Evolutionary conservation across 148 eudicot species (phyloP).

Genomic region (Dianthus caryophyllus): DNA sequence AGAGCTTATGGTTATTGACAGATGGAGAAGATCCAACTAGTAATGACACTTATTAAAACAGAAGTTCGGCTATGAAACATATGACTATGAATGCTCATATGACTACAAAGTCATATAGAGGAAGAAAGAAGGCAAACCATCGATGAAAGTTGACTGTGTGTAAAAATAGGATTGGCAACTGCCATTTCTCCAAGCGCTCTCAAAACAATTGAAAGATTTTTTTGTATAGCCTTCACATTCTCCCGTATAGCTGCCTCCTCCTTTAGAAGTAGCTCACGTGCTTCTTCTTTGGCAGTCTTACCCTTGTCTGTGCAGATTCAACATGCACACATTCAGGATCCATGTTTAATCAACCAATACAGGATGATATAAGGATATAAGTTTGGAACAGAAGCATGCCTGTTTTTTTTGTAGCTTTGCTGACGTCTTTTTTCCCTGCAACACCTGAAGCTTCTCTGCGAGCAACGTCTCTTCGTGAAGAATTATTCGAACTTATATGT

Average conservation of each 20-base stretch:
- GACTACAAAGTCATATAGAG: not conserved
- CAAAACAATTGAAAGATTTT: conserved; percentile 61
- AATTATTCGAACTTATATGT: conserved; percentile 46
- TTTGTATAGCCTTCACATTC: conserved; percentile 60
- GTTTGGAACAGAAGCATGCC: conserved; percentile 33
- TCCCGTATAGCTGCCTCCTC: conserved; percentile 71
- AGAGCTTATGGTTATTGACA: not conserved
- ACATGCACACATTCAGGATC: conserved; percentile 6
- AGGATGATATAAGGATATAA: not conserved
- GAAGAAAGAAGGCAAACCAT: conserved; percentile 53
- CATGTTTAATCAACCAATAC: not conserved
- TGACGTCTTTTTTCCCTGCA: conserved; percentile 59
- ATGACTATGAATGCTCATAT: not conserved
- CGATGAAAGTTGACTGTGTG: conserved; percentile 91
- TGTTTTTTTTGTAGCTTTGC: conserved; percentile 56
- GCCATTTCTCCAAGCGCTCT: conserved; percentile 90
- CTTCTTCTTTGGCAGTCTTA: conserved; percentile 96
- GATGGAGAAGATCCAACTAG: not conserved
- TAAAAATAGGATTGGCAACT: conserved; percentile 74
- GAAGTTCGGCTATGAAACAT: not conserved
- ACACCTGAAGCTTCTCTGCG: conserved; percentile 41
- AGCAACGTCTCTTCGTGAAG: conserved; percentile 46
- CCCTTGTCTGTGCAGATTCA: conserved; percentile 58
- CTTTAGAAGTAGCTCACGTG: conserved; percentile 77
- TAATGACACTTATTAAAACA: not conserved